Evolutionary conservation across 2,329 filamentous ascomycete genomes (phyloP), one percentile per base, ranked within the genome.

Genomic region (Monilinia fructicola): DNA sequence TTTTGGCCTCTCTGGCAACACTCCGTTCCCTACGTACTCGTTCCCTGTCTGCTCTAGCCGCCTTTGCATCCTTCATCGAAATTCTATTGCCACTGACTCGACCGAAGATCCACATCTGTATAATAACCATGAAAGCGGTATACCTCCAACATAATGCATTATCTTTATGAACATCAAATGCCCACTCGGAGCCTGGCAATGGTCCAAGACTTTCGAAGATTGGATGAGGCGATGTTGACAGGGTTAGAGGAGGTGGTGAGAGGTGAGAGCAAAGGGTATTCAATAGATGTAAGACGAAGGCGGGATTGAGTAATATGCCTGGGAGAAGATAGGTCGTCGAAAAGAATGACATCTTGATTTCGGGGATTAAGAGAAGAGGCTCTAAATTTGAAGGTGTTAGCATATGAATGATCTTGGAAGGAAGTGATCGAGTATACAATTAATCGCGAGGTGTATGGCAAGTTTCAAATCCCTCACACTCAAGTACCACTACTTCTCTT

Each of bases 101-200:
- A 44, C 73, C 76, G 68, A 77, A 78, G 3, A 75, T 76, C 26
- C 76, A 68, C 38, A 79, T 66, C 62, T 79, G 78, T 11, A 78
- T 66, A 12, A 75, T 67, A 9, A 80, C 77, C 75, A 79, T 79
- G 56, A 79, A 61, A 14, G 72, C 69, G 26, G 78, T 78, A 66
- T 78, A 80, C 48, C 72, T 72, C 76, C 76, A 79, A 65, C 78
- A 79, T n/a, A 79, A 66, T 16, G 72, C 70, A 40, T 79, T 75
- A 59, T 77, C 71, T 23, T 72, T 71, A 66, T 79, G 78, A 62
- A 79, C 72, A 66, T 80, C 77, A 35, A 79, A 67, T 66, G 77
- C 74, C 58, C 74, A 70, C 64, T 69, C 67, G 23, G 73, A 69
- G 66, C 74, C 71, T 64, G 76, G 69, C 53, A 75, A 44, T 59